phyloP scores from a whole-genome alignment of 805 yeast genomes.

The Ogataea angusta region DNA sequence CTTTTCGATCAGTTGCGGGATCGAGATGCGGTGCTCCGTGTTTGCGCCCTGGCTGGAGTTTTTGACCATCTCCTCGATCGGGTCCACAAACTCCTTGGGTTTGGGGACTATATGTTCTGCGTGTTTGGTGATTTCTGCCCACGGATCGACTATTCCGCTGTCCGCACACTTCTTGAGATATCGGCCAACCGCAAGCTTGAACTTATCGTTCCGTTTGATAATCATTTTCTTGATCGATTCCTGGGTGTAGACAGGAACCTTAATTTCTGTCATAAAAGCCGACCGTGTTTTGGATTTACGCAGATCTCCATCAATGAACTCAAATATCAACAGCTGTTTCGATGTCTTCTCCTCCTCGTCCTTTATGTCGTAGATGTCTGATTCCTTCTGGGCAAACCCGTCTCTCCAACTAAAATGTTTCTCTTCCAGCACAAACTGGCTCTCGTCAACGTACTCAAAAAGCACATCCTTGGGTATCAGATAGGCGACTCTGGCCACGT shows the following conservation, averaged over 20 bases:
- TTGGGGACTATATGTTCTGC: constrained; percentile 45
- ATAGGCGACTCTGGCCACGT: constrained; percentile 60
- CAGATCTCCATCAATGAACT: constrained; percentile 67
- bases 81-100: constrained; percentile 51
- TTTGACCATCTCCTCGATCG: constrained; percentile 54
- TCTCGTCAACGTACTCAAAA: constrained; percentile 76
- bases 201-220: constrained; percentile 51
- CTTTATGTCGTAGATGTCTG: constrained; percentile 49
- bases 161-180: constrained; percentile 37
- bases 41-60: constrained; percentile 15
- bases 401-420: constrained; percentile 41
- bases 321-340: constrained; percentile 65
- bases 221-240: constrained; percentile 62
- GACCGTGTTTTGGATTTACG: constrained; percentile 46
- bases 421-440: constrained; percentile 48
- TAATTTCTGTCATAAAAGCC: constrained; percentile 42
- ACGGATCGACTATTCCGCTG: constrained; percentile 37
- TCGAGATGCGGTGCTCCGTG: constrained; percentile 36
- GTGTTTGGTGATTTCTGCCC: constrained; percentile 35
- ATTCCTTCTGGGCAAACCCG: constrained; percentile 56
- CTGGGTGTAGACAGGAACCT: constrained; percentile 48
- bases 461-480: constrained; percentile 67
- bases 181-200: constrained; percentile 37
- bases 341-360: constrained; percentile 34
- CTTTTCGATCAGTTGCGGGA: constrained; percentile 42